A percentile compares a stretch with the other conserved stretches of the same genome.
These are phyloP conservation scores for Populus simonii DNA, from an alignment of 345 rosid genomes.

Conservation along the genomic window DNA sequence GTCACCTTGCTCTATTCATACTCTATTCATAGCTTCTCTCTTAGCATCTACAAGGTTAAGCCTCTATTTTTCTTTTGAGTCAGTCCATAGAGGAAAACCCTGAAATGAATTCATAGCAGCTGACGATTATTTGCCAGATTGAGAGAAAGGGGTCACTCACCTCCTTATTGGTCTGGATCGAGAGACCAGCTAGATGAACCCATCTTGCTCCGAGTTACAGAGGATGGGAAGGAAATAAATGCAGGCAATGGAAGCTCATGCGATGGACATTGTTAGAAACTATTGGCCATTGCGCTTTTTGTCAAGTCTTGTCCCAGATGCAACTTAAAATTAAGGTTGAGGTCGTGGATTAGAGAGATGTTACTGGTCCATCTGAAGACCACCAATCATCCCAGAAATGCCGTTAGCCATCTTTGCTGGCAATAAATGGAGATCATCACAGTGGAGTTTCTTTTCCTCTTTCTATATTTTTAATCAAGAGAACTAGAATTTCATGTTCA, in stretches of 20 bases:
- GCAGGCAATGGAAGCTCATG: slow-evolving; percentile 13
- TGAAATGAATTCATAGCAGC: too few relatives aligned
- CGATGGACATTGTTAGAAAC: too few relatives aligned
- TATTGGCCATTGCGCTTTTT: not conserved
- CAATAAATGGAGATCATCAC: not conserved
- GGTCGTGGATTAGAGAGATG: not conserved
- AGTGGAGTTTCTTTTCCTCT: not conserved
- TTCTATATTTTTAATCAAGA: not conserved
- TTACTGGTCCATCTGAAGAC: not conserved
- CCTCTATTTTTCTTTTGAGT: too few relatives aligned
- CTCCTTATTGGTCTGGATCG: too few relatives aligned
- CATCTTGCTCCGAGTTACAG: not conserved
- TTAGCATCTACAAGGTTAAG: too few relatives aligned
- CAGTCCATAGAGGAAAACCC: too few relatives aligned
- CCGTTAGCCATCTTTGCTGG: not conserved
- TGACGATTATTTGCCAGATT: too few relatives aligned
- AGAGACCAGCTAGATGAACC: not conserved
- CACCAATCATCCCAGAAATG: not conserved
- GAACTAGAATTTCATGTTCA: not conserved
- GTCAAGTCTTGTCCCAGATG: not conserved
- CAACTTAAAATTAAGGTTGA: not conserved
- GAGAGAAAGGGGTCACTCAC: too few relatives aligned
- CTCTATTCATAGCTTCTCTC: too few relatives aligned
- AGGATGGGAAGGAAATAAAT: slow-evolving; percentile 29
- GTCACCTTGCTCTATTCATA: too few relatives aligned